Evolutionary conservation across 2,329 filamentous ascomycete species (phyloP), one percentile per base, ranked within the genome.

Genomic region (Aspergillus puulaauensis): DNA sequence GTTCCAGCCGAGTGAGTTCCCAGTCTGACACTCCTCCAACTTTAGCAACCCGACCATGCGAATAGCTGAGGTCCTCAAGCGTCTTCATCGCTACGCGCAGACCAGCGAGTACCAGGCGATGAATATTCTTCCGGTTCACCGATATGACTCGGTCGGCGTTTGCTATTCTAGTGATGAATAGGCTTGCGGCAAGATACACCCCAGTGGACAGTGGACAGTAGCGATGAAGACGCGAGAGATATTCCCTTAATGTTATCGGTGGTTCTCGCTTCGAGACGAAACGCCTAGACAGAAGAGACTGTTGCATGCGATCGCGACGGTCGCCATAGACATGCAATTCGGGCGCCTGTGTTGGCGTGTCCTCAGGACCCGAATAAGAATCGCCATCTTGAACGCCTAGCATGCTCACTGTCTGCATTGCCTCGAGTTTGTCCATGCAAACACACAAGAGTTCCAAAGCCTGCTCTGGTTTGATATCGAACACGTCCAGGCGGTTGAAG

Each of bases 191-290:
- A 24, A 99, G 86, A 76, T 96, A 97, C 9, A 98, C 93, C 23
- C 89, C 93, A 0, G 93, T 92, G 61, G 90, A 96, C 85, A 96
- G 92, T 3, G 95, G 93, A 69, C 93, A 98, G 77, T 90, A 97
- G 57, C 86, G 86, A 76, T 98, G 93, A 58, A 98, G 85, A 15
- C 93, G 90, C 67, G 87, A 81, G 23, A 98, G 83, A 70, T 98
- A 99, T 62, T 95, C 89, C 68, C 89, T 85, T 47, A 97, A 82
- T 37, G 86, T 83, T 64, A 98, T 93, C 11, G 90, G 88, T 19
- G 95, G 93, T 15, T 91, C 86, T 51, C 87, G 85, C 72, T 95
- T 96, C 63, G 90, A 93, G 79, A 95, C 96, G 76, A 99, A 99
- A 68, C 95, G 95, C 65, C 92, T 87, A 17, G 91, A 91, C 63